phyloP scores from a whole-genome alignment of 192 early-diverging fungal genomes.

The Coemansia sp. region DNA sequence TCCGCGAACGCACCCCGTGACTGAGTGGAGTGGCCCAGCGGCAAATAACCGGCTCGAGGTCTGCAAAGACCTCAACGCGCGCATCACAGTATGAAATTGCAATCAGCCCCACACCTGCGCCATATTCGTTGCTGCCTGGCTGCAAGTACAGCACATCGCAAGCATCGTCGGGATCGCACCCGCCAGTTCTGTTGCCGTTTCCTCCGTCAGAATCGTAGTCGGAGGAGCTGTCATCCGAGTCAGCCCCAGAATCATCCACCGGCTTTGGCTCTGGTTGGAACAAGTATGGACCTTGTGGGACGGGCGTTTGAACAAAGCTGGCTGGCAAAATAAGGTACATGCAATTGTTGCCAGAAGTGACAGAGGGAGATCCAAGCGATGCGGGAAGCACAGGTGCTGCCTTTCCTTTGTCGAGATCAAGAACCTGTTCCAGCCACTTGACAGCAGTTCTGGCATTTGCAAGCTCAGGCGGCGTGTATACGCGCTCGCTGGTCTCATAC shows the following conservation, averaged over 20 bases:
- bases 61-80: constrained; percentile 65
- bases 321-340: constrained; percentile 32
- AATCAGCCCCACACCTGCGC: constrained; percentile 54
- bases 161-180: constrained; percentile 43
- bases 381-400: not conserved
- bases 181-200: not conserved
- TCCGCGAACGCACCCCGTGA: constrained; percentile 10
- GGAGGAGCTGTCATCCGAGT: constrained; percentile 21
- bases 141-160: constrained; percentile 46
- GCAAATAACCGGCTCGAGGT: constrained; percentile 59
- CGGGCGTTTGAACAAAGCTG: constrained; percentile 15
- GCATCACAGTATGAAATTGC: constrained; percentile 64
- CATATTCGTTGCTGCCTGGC: constrained; percentile 28
- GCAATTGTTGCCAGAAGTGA: constrained; percentile 11
- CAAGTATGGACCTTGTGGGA: constrained; percentile 53
- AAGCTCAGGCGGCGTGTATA: constrained; percentile 50
- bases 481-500: constrained; percentile 28
- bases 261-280: constrained; percentile 54
- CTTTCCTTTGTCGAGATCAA: constrained; percentile 20
- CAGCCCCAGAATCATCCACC: constrained; percentile 7
- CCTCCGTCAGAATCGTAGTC: constrained; percentile 9
- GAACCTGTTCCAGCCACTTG: constrained; percentile 30
- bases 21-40: constrained; percentile 30
- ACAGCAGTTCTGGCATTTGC: constrained; percentile 33
- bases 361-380: not conserved